phyloP scores from a whole-genome alignment of 768 basidiomycete species.

The Boletus insuetus region DNA sequence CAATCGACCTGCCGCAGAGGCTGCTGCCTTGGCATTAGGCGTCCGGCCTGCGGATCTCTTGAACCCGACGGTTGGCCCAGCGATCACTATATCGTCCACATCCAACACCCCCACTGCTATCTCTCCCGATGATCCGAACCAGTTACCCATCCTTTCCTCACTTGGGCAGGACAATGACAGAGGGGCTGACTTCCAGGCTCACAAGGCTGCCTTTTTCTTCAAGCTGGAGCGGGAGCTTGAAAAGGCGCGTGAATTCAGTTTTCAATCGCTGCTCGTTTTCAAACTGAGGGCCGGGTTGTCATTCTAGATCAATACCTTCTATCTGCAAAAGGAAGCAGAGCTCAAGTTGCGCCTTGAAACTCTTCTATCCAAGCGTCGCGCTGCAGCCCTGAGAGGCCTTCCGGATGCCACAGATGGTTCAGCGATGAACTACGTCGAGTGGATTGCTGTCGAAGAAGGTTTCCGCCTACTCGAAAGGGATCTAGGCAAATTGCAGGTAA shows the following conservation, averaged over 20 bases:
- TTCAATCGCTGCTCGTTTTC: constrained; percentile 2
- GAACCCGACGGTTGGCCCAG: constrained; percentile 32
- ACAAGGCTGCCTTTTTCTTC: constrained; percentile 98
- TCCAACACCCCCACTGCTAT: constrained; percentile 11
- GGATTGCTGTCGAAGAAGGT: constrained; percentile 95
- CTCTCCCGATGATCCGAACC: constrained; percentile 40
- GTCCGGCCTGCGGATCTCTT: constrained; percentile 64
- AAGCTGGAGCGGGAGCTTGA: constrained; percentile 96
- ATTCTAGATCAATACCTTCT: constrained; percentile 91
- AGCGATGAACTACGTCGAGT: constrained; percentile 69
- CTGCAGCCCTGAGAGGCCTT: constrained; percentile 68
- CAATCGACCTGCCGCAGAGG: constrained; percentile 87
- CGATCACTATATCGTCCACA: constrained; percentile 28
- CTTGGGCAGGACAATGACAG: constrained; percentile 67
- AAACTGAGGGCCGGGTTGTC: constrained; percentile 1
- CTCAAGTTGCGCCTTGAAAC: constrained; percentile 90
- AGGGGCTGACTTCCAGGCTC: constrained; percentile 86
- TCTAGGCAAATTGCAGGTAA: constrained; percentile 90
- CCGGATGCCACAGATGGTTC: constrained; percentile 65
- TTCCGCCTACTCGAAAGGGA: constrained; percentile 93
- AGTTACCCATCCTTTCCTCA: constrained; percentile 58
- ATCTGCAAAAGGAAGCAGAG: constrained; percentile 95
- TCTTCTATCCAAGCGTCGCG: constrained; percentile 88
- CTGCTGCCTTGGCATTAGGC: constrained; percentile 80
- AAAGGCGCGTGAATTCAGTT: constrained; percentile 57